A percentile compares a stretch with the other conserved stretches of the same genome.
These are phyloP conservation scores for Capsicum pubescens DNA, from an alignment of 257 asterid genomes.

Conservation along the genomic window DNA sequence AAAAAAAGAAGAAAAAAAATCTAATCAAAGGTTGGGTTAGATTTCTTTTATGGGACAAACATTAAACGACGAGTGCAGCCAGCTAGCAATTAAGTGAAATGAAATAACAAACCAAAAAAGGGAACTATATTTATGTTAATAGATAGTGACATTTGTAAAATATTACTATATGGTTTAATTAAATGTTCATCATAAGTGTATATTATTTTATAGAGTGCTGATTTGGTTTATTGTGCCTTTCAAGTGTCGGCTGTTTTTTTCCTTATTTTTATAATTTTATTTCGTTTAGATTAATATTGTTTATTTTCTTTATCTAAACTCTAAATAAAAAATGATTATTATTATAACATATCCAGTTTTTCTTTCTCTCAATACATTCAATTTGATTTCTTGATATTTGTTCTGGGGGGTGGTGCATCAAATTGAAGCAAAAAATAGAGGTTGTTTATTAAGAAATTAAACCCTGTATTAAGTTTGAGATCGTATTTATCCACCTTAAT, in stretches of 20 bases:
- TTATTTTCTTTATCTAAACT: background rate
- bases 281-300: background rate
- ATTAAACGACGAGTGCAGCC: conserved; percentile 24
- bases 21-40: background rate
- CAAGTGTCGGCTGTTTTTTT: background rate
- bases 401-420: background rate
- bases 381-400: background rate
- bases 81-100: conserved; percentile 21
- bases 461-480: too few species aligned
- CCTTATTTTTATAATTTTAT: background rate
- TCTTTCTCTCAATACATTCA: background rate
- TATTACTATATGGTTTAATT: background rate
- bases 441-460: too few species aligned
- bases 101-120: background rate
- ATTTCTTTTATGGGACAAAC: conserved; percentile 19
- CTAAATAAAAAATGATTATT: background rate
- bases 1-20: background rate
- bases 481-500: too few species aligned
- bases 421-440: background rate
- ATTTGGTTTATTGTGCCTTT: background rate
- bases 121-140: background rate
- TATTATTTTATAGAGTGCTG: background rate
- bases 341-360: background rate
- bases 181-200: background rate
- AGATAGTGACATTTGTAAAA: conserved; percentile 6